Base-by-base conservation (phyloP, 2,329 filamentous ascomycete species). In the Aspergillus piperis region DNA sequence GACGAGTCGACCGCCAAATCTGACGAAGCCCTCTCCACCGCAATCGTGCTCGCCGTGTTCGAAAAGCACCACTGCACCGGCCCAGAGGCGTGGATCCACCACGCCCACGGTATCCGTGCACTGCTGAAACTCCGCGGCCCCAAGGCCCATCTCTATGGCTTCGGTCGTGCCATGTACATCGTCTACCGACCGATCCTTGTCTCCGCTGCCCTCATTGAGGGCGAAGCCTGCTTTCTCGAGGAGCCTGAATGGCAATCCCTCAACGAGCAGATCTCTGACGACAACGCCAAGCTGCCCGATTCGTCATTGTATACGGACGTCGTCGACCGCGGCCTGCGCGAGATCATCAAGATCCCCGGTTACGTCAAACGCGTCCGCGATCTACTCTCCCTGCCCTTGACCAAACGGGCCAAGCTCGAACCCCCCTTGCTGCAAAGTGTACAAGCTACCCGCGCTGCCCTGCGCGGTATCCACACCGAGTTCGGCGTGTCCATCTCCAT, bases 21-120 rank as follows among this genome's bases (percentile, higher is more conserved):
- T 1, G 71, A 73, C 27, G 71, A 75, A 50, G 70, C 70, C 5
- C 59, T 78, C 2, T 71, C 72, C 8, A 70, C 75, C 2, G 74
- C 73, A 19, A 73, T 77, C 23, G 61, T 71, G 3, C 68, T 78
- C 5, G 73, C 68, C 4, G 67, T 76, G 38, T 78, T 75, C 54
- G 75, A 78, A 54, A 71, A 76, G 60, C 72, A 75, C 58, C 68
- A 71, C 32, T 73, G 70, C 39, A 76, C 73, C n/a, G 70, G 69
- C n/a, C 66, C 71, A 32, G 64, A 72, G 13, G 69, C 73, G 4
- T 78, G 75, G 75, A 63, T 76, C 4, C 68, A 68, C n/a, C 75
- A 78, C 64, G 72, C 73, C 7, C 67, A 70, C 0, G 76, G 76
- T 15, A 70, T 73, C 13, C 69, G 68, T 19, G 66, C 70, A 3